Evolutionary conservation across 352 stramenopile species (phyloP), one percentile per base, ranked within the genome.

Genomic region (Globisporangium barbulae): DNA sequence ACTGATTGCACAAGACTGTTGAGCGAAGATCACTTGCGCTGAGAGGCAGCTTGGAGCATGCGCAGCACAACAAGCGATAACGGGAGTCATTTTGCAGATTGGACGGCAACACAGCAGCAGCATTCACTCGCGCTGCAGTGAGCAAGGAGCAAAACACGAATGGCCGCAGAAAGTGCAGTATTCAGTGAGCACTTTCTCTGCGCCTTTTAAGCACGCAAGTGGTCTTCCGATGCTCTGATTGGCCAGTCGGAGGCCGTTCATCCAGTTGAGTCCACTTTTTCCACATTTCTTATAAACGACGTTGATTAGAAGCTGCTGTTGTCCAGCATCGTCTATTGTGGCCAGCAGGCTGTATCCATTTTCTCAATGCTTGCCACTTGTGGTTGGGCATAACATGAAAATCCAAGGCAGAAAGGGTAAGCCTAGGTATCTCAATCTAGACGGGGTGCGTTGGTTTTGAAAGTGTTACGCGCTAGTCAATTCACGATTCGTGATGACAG

Each of bases 171-270:
- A 31, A 60, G 53, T 35, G 39, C 54, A 61, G 37, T 62, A 62
- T 53, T 28, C 56, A 53, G 10, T 21, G 8, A 30, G 39, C 41
- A 42, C 39, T 53, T 22, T 42, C 19, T 41, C 45, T 41, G 35
- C 33, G 25, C 30, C 55, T 28, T 33, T 61, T 28, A 54, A 39
- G 56, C 56, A 63, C 56, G 56, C 56, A 47, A 63, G 56, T 54
- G 28, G 9, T 12, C 12, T 33, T 5, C 13, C 56, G 19, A 19
- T 9, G 39, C 42, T 22, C n/a, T 62, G 56, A 53, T 52, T 60
- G 54, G 54, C 3, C 13, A 12, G 22, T 9, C 50, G 33, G 1
- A 15, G 0, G 1, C 49, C 3, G 15, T 25, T 56, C 50, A 28
- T 56, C 50, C 50, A 56, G 15, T 55, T 21, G 30, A n/a, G 17